Evolutionary conservation across 2,329 filamentous ascomycete species (phyloP).

Genomic region (Cladorrhinum sp.): DNA sequence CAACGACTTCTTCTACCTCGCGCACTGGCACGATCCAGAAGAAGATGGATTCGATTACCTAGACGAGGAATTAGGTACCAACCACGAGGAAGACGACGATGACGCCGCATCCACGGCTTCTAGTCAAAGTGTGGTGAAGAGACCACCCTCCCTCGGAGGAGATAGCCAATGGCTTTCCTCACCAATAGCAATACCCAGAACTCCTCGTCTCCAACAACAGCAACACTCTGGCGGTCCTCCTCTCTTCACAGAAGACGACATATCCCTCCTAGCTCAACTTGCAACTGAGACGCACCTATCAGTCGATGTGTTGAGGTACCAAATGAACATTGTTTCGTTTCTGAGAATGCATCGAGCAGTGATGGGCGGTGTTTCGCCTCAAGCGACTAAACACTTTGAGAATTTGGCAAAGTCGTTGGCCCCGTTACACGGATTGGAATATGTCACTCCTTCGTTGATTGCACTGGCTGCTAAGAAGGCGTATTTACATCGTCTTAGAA

Average conservation of each 20-base stretch:
- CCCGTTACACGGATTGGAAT: constrained; percentile 75
- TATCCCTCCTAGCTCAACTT: constrained; percentile 59
- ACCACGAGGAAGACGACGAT: constrained; percentile 28
- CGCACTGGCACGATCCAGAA: constrained; percentile 73
- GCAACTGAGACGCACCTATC: constrained; percentile 61
- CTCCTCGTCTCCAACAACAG: not conserved
- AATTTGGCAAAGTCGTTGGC: constrained; percentile 70
- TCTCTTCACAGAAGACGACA: constrained; percentile 41
- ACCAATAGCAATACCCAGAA: not conserved
- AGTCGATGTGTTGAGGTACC: constrained; percentile 77
- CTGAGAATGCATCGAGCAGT: constrained; percentile 86
- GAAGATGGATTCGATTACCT: constrained; percentile 72
- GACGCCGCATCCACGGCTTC: constrained; percentile 36
- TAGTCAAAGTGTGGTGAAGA: constrained; percentile 46
- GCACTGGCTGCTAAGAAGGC: constrained; percentile 80
- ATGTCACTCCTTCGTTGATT: constrained; percentile 79
- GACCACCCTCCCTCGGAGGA: not conserved
- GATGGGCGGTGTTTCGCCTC: constrained; percentile 70
- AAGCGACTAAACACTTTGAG: constrained; percentile 74
- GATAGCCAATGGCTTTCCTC: not conserved
- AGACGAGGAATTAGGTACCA: constrained; percentile 53
- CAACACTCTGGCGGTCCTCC: constrained; percentile 12
- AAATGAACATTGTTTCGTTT: constrained; percentile 84
- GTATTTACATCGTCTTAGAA: constrained; percentile 77
- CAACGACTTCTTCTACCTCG: constrained; percentile 85